Percentiles rank a stretch among this genome's conserved stretches.
phyloP scores from a whole-genome alignment of 1,139 yeast genomes.

The Candida pseudocylindracea region DNA sequence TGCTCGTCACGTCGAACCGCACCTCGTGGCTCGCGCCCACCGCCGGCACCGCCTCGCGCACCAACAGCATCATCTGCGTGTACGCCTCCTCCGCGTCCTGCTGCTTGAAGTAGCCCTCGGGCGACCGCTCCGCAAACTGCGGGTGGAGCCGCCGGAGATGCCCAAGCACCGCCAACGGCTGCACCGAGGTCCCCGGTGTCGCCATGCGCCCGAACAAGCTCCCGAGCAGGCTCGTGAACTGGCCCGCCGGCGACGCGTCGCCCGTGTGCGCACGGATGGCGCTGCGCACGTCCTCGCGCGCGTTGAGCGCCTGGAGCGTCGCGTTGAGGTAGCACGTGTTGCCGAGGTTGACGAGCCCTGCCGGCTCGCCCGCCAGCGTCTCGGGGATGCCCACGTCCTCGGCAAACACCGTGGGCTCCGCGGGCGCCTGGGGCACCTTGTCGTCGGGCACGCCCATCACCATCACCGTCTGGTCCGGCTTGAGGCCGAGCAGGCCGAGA shows the following conservation, averaged over 20 bases:
- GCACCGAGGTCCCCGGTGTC: conserved; percentile 16
- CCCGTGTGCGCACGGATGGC: conserved; percentile 4
- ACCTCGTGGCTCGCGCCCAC: not conserved
- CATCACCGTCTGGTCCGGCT: conserved; percentile 35
- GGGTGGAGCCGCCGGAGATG: conserved; percentile 50
- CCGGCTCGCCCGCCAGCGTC: conserved; percentile 24
- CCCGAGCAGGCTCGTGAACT: conserved; percentile 2
- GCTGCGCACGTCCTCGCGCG: conserved; percentile 28
- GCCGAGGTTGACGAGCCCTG: conserved; percentile 75
- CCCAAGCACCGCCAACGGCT: conserved; percentile 31
- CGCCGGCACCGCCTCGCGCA: conserved; percentile 11
- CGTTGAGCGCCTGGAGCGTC: conserved; percentile 58
- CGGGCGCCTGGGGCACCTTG: conserved; percentile 37
- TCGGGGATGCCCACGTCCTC: conserved; percentile 39
- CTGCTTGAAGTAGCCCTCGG: conserved; percentile 60
- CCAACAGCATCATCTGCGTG: conserved; percentile 49
- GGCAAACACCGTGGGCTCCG: conserved; percentile 30
- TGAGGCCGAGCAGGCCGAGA: conserved; percentile 23
- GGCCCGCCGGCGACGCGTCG: conserved; percentile 1
- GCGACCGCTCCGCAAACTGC: conserved; percentile 60
- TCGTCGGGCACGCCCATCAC: conserved; percentile 80
- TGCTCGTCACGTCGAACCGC: conserved; percentile 16
- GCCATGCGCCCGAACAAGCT: conserved; percentile 24
- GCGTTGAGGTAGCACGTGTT: conserved; percentile 92
- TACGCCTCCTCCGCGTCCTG: conserved; percentile 97